Evolutionary conservation across 1,139 yeast species (phyloP).

Genomic region (Taphrina deformans): DNA sequence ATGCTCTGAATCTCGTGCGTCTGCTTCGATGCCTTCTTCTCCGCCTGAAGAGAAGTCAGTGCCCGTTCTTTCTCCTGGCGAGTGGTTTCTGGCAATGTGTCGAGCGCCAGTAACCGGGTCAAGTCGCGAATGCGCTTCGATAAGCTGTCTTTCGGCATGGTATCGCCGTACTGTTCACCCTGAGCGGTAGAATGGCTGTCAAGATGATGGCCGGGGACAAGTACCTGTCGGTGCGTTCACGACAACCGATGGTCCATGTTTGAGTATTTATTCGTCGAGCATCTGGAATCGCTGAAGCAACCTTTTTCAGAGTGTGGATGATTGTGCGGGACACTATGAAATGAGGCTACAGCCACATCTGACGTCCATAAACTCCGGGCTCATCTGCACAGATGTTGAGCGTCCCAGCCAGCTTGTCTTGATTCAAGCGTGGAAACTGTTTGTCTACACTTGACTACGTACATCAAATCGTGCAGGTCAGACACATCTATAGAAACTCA

Average conservation of each 20-base stretch:
- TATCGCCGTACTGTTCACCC: not conserved
- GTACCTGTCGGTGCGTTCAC: too few species aligned
- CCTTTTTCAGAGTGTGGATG: not conserved
- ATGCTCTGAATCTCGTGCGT: constrained; percentile 57
- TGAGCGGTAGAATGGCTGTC: not conserved
- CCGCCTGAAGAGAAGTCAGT: constrained; percentile 66
- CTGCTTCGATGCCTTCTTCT: constrained; percentile 58
- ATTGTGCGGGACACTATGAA: constrained; percentile 1
- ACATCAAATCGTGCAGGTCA: too few species aligned
- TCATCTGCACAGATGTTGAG: not conserved
- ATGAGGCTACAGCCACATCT: not conserved
- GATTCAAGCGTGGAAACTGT: too few species aligned
- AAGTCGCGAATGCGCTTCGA: constrained; percentile 87
- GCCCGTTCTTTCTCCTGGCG: constrained; percentile 84
- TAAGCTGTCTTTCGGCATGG: constrained; percentile 42
- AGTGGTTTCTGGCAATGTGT: constrained; percentile 71
- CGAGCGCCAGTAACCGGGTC: constrained; percentile 61
- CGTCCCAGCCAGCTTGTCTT: too few species aligned
- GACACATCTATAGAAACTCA: too few species aligned
- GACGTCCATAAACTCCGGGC: not conserved
- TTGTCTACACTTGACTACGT: too few species aligned
- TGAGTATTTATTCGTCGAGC: too few species aligned
- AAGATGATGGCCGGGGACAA: too few species aligned
- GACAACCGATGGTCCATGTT: too few species aligned
- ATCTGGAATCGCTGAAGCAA: not conserved